phyloP scores from a whole-genome alignment of 192 early-diverging fungal genomes.

The Coemansia sp. region DNA sequence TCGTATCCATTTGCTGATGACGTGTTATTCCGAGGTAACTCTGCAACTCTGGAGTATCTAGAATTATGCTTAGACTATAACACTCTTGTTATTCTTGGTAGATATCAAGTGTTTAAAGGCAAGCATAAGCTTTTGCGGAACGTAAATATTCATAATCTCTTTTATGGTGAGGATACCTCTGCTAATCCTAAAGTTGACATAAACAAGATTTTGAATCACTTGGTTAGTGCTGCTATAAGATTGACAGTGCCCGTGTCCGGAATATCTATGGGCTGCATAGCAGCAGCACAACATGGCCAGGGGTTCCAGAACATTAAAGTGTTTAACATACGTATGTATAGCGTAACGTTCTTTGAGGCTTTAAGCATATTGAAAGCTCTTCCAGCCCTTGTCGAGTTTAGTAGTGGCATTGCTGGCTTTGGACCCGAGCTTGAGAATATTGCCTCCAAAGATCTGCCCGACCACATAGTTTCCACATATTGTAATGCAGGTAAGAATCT shows the following conservation, averaged over 20 bases:
- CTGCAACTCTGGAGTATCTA: neutral
- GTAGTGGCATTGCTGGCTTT: neutral
- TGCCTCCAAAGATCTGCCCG: neutral
- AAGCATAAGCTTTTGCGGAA: neutral
- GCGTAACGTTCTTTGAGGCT: too few species aligned
- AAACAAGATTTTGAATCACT: neutral
- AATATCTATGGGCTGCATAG: neutral
- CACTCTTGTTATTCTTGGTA: neutral
- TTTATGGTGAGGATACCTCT: too few species aligned
- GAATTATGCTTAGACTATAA: neutral
- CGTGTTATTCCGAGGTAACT: conserved; percentile 13
- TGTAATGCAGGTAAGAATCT: neutral
- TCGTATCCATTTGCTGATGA: conserved; percentile 10
- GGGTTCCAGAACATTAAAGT: neutral
- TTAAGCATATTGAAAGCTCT: too few species aligned
- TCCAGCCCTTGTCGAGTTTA: neutral
- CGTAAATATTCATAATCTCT: neutral
- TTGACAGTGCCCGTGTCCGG: neutral
- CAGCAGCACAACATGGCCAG: neutral
- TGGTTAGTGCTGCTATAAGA: neutral
- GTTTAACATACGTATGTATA: too few species aligned
- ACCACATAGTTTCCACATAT: neutral
- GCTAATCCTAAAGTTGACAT: neutral
- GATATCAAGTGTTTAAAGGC: neutral
- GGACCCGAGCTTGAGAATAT: neutral